phyloP scores from a whole-genome alignment of 2,329 filamentous ascomycete genomes.

The Botrytis medusae region DNA sequence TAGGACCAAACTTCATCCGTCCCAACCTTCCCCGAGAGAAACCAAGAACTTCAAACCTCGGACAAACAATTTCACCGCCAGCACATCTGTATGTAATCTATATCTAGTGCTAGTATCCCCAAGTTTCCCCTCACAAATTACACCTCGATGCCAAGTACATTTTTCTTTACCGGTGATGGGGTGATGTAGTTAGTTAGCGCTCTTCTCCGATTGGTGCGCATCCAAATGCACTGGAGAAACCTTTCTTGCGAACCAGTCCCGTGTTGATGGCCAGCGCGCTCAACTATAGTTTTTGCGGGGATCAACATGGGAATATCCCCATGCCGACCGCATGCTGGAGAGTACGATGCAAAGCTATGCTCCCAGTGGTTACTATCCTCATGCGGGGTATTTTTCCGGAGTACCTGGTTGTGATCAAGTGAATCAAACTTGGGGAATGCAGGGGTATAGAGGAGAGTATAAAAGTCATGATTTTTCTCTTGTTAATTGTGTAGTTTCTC shows the following conservation, averaged over 20 bases:
- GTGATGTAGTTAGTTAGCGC: background rate
- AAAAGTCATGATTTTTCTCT: slow-evolving; percentile 5
- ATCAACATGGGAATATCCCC: background rate
- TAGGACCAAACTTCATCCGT: background rate
- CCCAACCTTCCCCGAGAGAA: background rate
- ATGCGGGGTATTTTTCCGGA: slow-evolving; percentile 19
- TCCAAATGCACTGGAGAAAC: slow-evolving; percentile 11
- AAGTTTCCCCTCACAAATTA: background rate
- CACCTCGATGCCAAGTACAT: slow-evolving; percentile 1
- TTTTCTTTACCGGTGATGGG: background rate
- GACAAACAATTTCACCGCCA: slow-evolving; percentile 8
- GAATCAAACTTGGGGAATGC: background rate
- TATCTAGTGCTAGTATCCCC: background rate
- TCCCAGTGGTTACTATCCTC: background rate
- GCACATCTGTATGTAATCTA: background rate
- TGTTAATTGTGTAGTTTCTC: background rate
- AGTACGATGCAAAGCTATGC: background rate
- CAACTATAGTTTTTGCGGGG: background rate
- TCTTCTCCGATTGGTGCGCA: slow-evolving; percentile 11
- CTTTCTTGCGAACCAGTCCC: slow-evolving; percentile 14
- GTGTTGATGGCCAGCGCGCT: background rate
- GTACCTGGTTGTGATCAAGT: background rate
- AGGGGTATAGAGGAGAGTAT: background rate
- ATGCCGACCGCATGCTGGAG: background rate
- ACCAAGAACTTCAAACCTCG: background rate